Percentiles rank a stretch among this genome's conserved stretches.
Evolutionary conservation across 257 asterid species (phyloP).

Genomic region (Leonotis leonurus): DNA sequence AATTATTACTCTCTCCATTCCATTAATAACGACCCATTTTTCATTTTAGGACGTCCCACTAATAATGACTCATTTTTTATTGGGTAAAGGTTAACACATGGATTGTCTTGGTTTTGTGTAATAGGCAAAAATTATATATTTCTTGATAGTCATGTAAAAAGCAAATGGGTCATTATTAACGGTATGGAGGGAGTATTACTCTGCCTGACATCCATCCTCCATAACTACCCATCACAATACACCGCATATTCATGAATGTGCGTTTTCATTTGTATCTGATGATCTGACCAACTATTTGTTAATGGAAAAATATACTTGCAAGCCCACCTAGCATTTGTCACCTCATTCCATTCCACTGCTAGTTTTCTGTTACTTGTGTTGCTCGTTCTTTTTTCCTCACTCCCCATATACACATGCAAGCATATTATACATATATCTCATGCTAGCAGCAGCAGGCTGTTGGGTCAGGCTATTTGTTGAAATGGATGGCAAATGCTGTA

Average conservation of each 20-base stretch:
- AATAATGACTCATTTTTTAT: too few species aligned
- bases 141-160: too few species aligned
- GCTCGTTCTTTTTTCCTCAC: neutral
- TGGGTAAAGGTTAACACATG: too few species aligned
- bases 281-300: neutral
- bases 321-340: neutral
- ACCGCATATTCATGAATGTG: neutral
- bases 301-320: neutral
- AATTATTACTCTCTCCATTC: neutral
- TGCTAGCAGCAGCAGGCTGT: neutral
- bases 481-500: neutral
- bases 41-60: too few species aligned
- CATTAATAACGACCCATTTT: too few species aligned
- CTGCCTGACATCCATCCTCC: too few species aligned
- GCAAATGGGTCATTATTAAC: too few species aligned
- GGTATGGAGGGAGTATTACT: too few species aligned
- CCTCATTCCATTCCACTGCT: neutral
- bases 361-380: neutral
- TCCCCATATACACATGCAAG: neutral
- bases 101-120: too few species aligned
- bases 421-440: neutral
- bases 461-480: conserved; percentile 2
- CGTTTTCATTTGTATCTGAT: conserved; percentile 1
- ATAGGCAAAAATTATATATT: too few species aligned
- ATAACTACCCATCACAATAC: neutral